phyloP scores from a whole-genome alignment of 2,329 filamentous ascomycete species.

The Colletotrichum neosansevieriae region DNA sequence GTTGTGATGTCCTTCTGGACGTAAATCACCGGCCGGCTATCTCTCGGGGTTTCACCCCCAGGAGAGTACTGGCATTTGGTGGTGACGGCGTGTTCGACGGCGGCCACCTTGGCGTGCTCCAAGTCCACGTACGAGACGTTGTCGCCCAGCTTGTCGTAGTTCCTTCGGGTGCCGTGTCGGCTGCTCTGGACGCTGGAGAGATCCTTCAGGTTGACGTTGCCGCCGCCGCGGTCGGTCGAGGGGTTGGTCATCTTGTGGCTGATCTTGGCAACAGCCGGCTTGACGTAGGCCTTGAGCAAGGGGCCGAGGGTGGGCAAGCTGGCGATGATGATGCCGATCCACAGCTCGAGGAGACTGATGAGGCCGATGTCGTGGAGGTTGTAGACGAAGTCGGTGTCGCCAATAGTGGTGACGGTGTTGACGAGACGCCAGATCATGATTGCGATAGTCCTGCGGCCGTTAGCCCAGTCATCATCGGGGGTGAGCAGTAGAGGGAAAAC shows the following conservation, averaged over 20 bases:
- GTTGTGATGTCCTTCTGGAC: constrained; percentile 32
- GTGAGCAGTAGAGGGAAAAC: constrained; percentile 22
- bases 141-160: constrained; percentile 33
- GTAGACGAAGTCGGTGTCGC: constrained; percentile 41
- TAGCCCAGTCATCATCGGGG: neutral
- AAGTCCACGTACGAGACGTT: constrained; percentile 14
- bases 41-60: constrained; percentile 7
- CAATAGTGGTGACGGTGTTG: constrained; percentile 44
- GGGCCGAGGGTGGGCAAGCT: constrained; percentile 57
- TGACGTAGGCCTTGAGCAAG: constrained; percentile 43
- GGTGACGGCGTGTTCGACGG: constrained; percentile 9
- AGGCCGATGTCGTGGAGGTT: constrained; percentile 50
- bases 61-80: constrained; percentile 31
- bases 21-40: constrained; percentile 30
- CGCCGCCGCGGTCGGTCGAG: constrained; percentile 18
- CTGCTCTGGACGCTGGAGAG: constrained; percentile 12
- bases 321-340: constrained; percentile 55
- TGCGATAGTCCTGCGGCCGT: constrained; percentile 48
- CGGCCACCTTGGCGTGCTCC: constrained; percentile 15
- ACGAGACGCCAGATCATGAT: constrained; percentile 54
- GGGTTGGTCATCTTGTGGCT: constrained; percentile 34
- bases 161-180: constrained; percentile 9
- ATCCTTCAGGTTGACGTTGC: constrained; percentile 25
- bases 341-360: constrained; percentile 53
- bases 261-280: constrained; percentile 41